phyloP scores from a whole-genome alignment of 495 filamentous ascomycete genomes.

The Polyplosphaeria fusca region DNA sequence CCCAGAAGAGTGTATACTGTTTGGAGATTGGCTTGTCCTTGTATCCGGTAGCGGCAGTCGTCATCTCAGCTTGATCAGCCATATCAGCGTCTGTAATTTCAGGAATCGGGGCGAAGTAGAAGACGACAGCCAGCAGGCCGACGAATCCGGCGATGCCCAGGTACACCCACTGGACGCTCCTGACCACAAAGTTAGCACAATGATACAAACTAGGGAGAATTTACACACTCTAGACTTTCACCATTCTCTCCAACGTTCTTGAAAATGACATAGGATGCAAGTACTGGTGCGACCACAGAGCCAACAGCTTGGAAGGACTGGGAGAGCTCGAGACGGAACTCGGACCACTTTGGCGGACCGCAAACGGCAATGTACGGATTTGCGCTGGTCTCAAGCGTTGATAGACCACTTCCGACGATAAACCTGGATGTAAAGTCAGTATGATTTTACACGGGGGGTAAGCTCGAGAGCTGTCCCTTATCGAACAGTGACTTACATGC shows the following conservation, averaged over 20 bases:
- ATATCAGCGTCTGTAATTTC: conserved; percentile 74
- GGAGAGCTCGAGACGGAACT: conserved; percentile 66
- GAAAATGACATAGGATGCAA: conserved; percentile 69
- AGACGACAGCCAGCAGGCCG: conserved; percentile 59
- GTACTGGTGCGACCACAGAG: conserved; percentile 59
- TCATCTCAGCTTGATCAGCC: conserved; percentile 48
- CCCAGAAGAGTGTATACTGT: conserved; percentile 66
- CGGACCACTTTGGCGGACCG: conserved; percentile 64
- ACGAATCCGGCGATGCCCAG: conserved; percentile 70
- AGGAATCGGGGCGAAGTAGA: conserved; percentile 63
- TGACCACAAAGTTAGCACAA: too few relatives aligned
- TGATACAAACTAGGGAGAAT: too few relatives aligned
- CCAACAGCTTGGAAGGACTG: conserved; percentile 70
- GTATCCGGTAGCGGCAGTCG: conserved; percentile 38
- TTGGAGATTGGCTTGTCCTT: conserved; percentile 46
- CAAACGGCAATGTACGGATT: conserved; percentile 69
- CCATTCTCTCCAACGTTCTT: conserved; percentile 50
- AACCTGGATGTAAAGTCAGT: too few relatives aligned
- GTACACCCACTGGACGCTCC: conserved; percentile 78
- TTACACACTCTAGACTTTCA: conserved; percentile 52
- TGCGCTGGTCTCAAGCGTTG: conserved; percentile 69
- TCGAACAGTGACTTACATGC: too few relatives aligned
- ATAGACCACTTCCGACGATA: conserved; percentile 66
- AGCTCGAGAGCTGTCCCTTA: too few relatives aligned
- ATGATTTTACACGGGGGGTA: too few relatives aligned